phyloP scores from a whole-genome alignment of 2,329 filamentous ascomycete species.

The Aspergillus nomiae region DNA sequence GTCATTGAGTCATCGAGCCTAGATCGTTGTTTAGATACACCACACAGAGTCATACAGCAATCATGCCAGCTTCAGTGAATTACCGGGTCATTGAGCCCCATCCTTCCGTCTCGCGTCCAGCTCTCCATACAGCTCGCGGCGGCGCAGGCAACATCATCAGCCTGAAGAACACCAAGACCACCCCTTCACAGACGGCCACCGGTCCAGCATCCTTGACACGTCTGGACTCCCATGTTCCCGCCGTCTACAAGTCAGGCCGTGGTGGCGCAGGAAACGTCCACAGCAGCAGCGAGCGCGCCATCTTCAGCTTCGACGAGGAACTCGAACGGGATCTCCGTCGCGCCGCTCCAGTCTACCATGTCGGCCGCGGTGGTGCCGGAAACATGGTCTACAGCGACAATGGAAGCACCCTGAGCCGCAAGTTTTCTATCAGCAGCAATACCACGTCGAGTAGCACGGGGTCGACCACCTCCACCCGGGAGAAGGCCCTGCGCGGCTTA shows the following conservation, averaged over 20 bases:
- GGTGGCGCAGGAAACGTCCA: conserved; percentile 61
- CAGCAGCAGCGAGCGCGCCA: conserved; percentile 56
- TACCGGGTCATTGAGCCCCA: conserved; percentile 65
- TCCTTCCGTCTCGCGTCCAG: conserved; percentile 57
- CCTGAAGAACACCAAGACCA: conserved; percentile 55
- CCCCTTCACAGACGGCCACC: conserved; percentile 44
- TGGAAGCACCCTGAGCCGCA: conserved; percentile 34
- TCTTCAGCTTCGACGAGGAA: conserved; percentile 70
- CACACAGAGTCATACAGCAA: conserved; percentile 14
- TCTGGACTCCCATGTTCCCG: conserved; percentile 48
- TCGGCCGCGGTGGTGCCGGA: conserved; percentile 63
- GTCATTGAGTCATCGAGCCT: conserved; percentile 6
- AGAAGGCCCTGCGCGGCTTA: conserved; percentile 38
- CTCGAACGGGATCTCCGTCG: conserved; percentile 59
- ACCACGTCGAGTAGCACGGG: conserved; percentile 39
- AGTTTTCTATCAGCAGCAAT: conserved; percentile 39
- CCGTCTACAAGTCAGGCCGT: conserved; percentile 50
- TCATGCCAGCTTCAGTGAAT: conserved; percentile 38
- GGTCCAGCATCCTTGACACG: conserved; percentile 54
- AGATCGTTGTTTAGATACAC: neutral
- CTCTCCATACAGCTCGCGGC: conserved; percentile 57
- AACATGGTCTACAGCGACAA: conserved; percentile 48
- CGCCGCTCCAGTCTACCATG: conserved; percentile 64
- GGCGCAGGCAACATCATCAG: conserved; percentile 61
- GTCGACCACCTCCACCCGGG: conserved; percentile 36